These are phyloP conservation scores for Teunomyces panamensis DNA, from an alignment of 805 yeast genomes.

Conservation along the genomic window DNA sequence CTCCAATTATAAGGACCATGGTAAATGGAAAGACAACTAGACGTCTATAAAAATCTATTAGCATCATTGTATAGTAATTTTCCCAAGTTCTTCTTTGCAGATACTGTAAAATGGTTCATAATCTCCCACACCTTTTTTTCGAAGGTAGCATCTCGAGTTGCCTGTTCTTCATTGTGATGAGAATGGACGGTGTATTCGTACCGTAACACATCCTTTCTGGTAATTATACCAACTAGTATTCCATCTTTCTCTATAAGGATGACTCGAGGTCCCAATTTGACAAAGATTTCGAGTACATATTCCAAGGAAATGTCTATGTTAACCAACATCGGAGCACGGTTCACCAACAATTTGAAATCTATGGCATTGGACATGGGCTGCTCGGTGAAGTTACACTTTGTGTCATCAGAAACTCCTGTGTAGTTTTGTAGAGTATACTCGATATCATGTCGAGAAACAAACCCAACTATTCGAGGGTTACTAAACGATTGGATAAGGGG, in stretches of 20 bases:
- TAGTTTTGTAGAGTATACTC: slow-evolving; percentile 21
- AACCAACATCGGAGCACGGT: slow-evolving; percentile 62
- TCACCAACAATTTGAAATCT: slow-evolving; percentile 34
- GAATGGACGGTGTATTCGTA: slow-evolving; percentile 47
- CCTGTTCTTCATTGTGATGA: slow-evolving; percentile 10
- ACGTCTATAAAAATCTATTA: slow-evolving; percentile 17
- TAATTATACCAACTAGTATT: slow-evolving; percentile 65
- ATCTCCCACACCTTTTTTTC: slow-evolving; percentile 38
- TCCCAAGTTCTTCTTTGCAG: slow-evolving; percentile 23
- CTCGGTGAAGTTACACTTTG: slow-evolving; percentile 16
- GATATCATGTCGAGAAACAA: slow-evolving; percentile 42
- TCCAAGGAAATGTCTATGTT: slow-evolving; percentile 54
- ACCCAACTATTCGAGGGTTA: slow-evolving; percentile 44
- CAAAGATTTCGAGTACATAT: slow-evolving; percentile 63
- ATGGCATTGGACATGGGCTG: slow-evolving; percentile 6
- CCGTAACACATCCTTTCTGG: slow-evolving; percentile 77
- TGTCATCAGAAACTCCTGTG: slow-evolving; percentile 14
- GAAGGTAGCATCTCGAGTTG: slow-evolving; percentile 12
- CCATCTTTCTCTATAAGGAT: slow-evolving; percentile 67
- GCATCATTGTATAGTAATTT: slow-evolving; percentile 31
- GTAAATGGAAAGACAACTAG: slow-evolving; percentile 71
- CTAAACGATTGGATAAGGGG: slow-evolving; percentile 49
- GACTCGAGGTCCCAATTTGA: slow-evolving; percentile 75
- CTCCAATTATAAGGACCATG: slow-evolving; percentile 68
- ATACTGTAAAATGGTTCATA: slow-evolving; percentile 18